These are phyloP conservation scores for Athelia psychrophila DNA, from an alignment of 1,284 basidiomycete genomes.

Conservation along the genomic window DNA sequence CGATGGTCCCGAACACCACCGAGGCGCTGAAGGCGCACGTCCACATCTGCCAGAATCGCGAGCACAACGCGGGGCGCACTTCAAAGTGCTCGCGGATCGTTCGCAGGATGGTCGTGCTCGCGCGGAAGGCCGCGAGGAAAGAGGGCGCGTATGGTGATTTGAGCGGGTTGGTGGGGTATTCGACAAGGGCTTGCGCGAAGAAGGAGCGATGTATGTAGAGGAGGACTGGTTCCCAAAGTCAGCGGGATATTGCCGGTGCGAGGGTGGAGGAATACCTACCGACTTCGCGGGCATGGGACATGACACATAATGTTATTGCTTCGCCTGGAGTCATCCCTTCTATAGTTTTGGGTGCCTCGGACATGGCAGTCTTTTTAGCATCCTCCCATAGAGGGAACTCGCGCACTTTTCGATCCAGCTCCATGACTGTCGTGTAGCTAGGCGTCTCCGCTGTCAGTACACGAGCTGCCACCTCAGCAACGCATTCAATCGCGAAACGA, in stretches of 20 bases:
- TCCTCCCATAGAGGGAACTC: slow-evolving; percentile 59
- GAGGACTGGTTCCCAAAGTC: slow-evolving; percentile 40
- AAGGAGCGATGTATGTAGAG: slow-evolving; percentile 68
- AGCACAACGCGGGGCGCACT: slow-evolving; percentile 46
- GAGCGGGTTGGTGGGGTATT: slow-evolving; percentile 56
- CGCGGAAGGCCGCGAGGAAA: slow-evolving; percentile 61
- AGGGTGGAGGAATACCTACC: slow-evolving; percentile 34
- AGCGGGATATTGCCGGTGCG: slow-evolving; percentile 4
- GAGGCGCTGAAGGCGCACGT: slow-evolving; percentile 62
- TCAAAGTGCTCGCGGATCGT: slow-evolving; percentile 52
- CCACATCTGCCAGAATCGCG: slow-evolving; percentile 63
- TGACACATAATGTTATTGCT: slow-evolving; percentile 48
- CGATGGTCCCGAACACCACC: slow-evolving; percentile 68
- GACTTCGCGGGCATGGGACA: slow-evolving; percentile 53
- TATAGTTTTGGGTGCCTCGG: slow-evolving; percentile 10
- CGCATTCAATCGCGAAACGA: slow-evolving; percentile 62
- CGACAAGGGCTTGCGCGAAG: slow-evolving; percentile 68
- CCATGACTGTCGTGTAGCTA: slow-evolving; percentile 65
- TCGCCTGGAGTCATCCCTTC: slow-evolving; percentile 24
- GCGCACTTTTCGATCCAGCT: slow-evolving; percentile 66
- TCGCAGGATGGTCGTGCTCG: slow-evolving; percentile 55
- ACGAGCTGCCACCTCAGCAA: slow-evolving; percentile 60
- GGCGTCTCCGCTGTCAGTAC: slow-evolving; percentile 64
- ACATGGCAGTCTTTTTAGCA: slow-evolving; percentile 29
- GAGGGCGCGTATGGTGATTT: slow-evolving; percentile 60